Percentiles rank a stretch among this genome's conserved stretches.
Evolutionary conservation across 2,329 filamentous ascomycete species (phyloP).

Genomic region (Graphilbum fragrans): DNA sequence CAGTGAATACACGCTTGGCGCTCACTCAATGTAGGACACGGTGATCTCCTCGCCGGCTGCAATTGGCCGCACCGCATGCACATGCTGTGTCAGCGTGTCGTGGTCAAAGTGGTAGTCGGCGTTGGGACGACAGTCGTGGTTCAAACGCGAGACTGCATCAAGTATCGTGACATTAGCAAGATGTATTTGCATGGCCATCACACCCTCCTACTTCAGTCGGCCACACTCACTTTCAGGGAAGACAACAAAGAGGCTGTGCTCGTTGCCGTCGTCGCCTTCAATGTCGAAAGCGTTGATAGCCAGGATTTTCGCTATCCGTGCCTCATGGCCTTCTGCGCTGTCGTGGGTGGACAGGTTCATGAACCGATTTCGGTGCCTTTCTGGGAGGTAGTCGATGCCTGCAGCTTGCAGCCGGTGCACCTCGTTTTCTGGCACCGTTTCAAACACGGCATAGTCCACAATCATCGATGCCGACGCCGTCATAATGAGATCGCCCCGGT

Average conservation of each 20-base stretch:
- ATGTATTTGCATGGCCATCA: too few species aligned
- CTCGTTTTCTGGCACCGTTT: constrained; percentile 14
- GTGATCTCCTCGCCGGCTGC: constrained; percentile 29
- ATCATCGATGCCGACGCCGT: constrained; percentile 24
- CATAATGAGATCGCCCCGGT: constrained; percentile 24
- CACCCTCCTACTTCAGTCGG: too few species aligned
- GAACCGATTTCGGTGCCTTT: constrained; percentile 16
- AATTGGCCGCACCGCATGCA: constrained; percentile 26
- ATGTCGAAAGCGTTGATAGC: constrained; percentile 27
- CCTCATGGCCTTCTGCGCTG: constrained; percentile 12
- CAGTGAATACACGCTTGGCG: not conserved
- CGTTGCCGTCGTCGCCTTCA: constrained; percentile 16
- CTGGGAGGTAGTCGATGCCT: constrained; percentile 19
- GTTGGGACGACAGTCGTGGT: constrained; percentile 33
- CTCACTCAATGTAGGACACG: constrained; percentile 27
- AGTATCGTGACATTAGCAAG: too few species aligned
- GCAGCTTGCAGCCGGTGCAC: constrained; percentile 19
- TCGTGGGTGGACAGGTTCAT: constrained; percentile 25
- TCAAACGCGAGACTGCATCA: constrained; percentile 26
- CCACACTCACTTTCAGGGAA: constrained; percentile 23
- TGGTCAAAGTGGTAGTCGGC: constrained; percentile 29
- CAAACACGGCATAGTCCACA: constrained; percentile 25
- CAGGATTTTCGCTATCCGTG: constrained; percentile 22
- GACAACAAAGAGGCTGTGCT: constrained; percentile 21
- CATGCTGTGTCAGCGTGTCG: constrained; percentile 23